Evolutionary conservation across 2,329 filamentous ascomycete genomes (phyloP).

Genomic region (Periconia sp.): DNA sequence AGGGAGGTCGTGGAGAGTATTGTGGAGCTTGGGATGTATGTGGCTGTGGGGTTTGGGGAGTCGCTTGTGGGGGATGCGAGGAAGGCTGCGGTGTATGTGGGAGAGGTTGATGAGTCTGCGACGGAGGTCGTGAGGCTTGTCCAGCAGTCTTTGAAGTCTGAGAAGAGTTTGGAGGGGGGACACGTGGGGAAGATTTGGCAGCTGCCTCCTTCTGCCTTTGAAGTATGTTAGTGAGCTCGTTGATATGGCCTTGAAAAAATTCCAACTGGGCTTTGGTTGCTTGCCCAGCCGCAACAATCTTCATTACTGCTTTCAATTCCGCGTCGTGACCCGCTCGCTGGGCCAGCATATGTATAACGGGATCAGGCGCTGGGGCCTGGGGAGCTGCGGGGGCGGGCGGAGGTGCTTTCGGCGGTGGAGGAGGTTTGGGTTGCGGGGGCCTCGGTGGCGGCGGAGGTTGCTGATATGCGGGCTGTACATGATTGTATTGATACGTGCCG

Average conservation of each 20-base stretch:
- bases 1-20: neutral
- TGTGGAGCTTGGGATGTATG: neutral
- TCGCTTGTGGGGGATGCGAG: neutral
- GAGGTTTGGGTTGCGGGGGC: slow-evolving; percentile 31
- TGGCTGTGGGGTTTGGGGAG: neutral
- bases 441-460: slow-evolving; percentile 29
- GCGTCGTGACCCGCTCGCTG: slow-evolving; percentile 74
- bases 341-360: slow-evolving; percentile 78
- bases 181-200: slow-evolving; percentile 16
- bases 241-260: slow-evolving; percentile 78
- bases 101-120: slow-evolving; percentile 7
- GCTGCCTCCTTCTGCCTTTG: slow-evolving; percentile 43
- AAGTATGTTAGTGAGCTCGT: slow-evolving; percentile 66
- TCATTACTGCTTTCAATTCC: slow-evolving; percentile 76
- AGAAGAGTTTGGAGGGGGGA: neutral
- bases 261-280: slow-evolving; percentile 71
- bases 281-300: slow-evolving; percentile 75
- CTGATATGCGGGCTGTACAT: slow-evolving; percentile 20
- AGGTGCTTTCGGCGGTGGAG: slow-evolving; percentile 24
- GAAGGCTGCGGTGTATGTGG: slow-evolving; percentile 5
- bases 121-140: slow-evolving; percentile 17
- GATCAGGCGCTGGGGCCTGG: slow-evolving; percentile 58
- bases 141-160: slow-evolving; percentile 13
- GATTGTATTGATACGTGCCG: slow-evolving; percentile 28
- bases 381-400: slow-evolving; percentile 21